Evolutionary conservation across 768 basidiomycete genomes (phyloP).

Genomic region (Boletus subparvulus): DNA sequence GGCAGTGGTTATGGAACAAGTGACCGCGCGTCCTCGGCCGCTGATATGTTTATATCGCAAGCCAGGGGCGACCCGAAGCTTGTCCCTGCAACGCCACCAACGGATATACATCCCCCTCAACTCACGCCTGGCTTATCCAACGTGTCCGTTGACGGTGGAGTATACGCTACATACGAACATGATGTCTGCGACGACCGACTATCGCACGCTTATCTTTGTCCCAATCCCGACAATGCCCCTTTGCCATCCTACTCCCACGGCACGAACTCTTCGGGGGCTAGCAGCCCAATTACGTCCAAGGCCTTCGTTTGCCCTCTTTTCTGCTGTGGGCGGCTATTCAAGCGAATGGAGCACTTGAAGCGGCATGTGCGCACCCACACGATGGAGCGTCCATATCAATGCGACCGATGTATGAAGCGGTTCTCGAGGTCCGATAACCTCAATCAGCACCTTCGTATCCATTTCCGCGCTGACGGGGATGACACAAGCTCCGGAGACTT

Average conservation of each 20-base stretch:
- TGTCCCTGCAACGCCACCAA: conserved; percentile 19
- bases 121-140: conserved; percentile 23
- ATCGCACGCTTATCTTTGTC: conserved; percentile 17
- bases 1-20: conserved; percentile 31
- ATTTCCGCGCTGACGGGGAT: conserved; percentile 41
- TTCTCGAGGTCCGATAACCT: conserved; percentile 91
- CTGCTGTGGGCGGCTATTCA: conserved; percentile 84
- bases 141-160: conserved; percentile 22
- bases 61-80: conserved; percentile 52
- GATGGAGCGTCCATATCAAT: conserved; percentile 81
- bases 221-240: conserved; percentile 13
- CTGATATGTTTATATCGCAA: conserved; percentile 66
- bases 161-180: conserved; percentile 19
- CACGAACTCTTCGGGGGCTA: conserved; percentile 20
- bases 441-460: conserved; percentile 82
- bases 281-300: conserved; percentile 45
- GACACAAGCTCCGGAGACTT: conserved; percentile 27
- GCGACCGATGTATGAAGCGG: conserved; percentile 70
- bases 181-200: conserved; percentile 18
- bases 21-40: conserved; percentile 47
- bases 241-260: conserved; percentile 23
- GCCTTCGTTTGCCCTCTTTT: conserved; percentile 81
- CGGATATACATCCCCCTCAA: conserved; percentile 16
- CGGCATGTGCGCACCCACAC: conserved; percentile 88
- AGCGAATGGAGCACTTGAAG: conserved; percentile 89